Base-by-base conservation (phyloP, 768 basidiomycete genomes). In the Dentipellis sp. region DNA sequence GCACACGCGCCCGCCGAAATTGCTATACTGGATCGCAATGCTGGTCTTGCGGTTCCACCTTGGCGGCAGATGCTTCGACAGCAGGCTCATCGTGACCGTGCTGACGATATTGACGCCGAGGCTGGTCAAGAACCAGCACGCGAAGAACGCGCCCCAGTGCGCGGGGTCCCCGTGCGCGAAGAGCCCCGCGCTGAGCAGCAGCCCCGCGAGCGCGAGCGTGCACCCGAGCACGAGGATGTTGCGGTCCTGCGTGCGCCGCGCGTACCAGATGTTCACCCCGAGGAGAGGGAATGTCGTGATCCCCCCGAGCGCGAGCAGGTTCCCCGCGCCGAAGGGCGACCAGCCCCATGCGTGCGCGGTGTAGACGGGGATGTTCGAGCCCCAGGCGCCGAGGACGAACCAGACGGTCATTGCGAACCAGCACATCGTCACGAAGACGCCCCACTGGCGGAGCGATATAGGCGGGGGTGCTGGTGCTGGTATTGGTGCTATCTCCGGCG, bases 91-190 rank as follows among this genome's bases (percentile, higher is more conserved):
- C 35, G 86, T 86, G 55, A 82, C 80, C 2, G 83, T 86, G 60
- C 78, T 83, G n/a, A 82, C 78, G 12, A 87, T 70, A 66, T 87
- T 86, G 73, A 87, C 88, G 1, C 86, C 86, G 5, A 86, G 73
- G 19, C 86, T 84, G 22, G 86, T 71, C 45, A 78, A 72, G 70
- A 78, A 78, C 82, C 82, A 77, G 58, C 69, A 71, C 6, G 65
- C 64, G 58, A 75, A 76, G 8, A 84, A 62, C 16, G 74, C 74
- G 8, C 72, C 76, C 57, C 80, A 83, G 22, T 67, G 72, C 21
- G 81, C 66, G 22, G 67, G 71, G 21, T 81, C 66, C 22, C 63
- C 71, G 21, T 66, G 62, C 22, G 74, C 64, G 23, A 62, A 57
- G 7, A 84, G 68, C 37, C 84, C 69, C 12, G 67, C 69, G 19